phyloP scores from a whole-genome alignment of 768 basidiomycete species.

The Termitomyces titanicus region DNA sequence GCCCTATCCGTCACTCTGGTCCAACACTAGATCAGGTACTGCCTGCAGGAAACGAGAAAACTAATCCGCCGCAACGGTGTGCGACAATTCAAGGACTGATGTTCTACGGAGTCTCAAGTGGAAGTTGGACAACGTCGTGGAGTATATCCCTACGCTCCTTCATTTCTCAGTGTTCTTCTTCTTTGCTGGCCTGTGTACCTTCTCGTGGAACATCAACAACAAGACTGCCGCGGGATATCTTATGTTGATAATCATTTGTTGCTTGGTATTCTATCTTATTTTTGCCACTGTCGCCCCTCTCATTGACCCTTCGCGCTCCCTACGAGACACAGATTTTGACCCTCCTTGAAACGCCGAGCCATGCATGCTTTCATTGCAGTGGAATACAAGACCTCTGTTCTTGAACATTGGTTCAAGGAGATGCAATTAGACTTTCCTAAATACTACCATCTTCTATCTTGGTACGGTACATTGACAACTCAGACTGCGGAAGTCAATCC shows the following conservation, averaged over 20 bases:
- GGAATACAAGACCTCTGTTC: not conserved
- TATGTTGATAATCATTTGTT: not conserved
- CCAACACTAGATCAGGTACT: slow-evolving; percentile 4
- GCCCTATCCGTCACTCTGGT: slow-evolving; percentile 21
- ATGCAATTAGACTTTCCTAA: not conserved
- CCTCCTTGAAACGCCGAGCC: not conserved
- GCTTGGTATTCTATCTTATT: not conserved
- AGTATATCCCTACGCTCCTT: not conserved
- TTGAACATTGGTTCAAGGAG: not conserved
- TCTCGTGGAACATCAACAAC: not conserved
- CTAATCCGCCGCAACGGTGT: not conserved
- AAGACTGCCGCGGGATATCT: not conserved
- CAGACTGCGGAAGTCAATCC: no score
- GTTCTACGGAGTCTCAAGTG: not conserved
- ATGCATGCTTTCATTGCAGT: not conserved
- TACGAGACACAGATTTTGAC: slow-evolving; percentile 4
- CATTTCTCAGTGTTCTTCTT: slow-evolving; percentile 5
- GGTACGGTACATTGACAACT: not conserved
- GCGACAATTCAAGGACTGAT: not conserved
- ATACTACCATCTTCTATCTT: not conserved
- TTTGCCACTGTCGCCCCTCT: slow-evolving; percentile 5
- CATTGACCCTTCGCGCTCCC: not conserved
- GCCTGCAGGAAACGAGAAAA: not conserved
- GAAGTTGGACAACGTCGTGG: not conserved
- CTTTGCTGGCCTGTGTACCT: slow-evolving; percentile 1